These are phyloP conservation scores for Orbilia blumenaviensis DNA, from an alignment of 2,329 filamentous ascomycete species.

Conservation along the genomic window DNA sequence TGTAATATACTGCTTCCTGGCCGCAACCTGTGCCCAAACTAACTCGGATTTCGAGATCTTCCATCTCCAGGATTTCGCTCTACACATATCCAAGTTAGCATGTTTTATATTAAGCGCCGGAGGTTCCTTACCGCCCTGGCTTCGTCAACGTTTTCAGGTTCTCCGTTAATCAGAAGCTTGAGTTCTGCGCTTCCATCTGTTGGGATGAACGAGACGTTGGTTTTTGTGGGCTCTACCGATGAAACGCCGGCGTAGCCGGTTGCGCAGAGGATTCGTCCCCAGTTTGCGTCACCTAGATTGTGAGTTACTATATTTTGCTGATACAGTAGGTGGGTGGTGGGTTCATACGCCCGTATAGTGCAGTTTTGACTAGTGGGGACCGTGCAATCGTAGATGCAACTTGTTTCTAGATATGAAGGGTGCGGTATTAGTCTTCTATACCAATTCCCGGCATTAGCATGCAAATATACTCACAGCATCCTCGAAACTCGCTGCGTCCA, in stretches of 20 bases:
- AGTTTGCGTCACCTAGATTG: constrained; percentile 84
- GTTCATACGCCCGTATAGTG: constrained; percentile 75
- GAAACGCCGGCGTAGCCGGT: constrained; percentile 81
- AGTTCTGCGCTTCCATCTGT: constrained; percentile 79
- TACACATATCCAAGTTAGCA: neutral
- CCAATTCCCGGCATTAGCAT: neutral
- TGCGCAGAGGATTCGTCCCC: constrained; percentile 95
- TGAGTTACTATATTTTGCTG: neutral
- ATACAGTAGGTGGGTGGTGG: too few relatives aligned
- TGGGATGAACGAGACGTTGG: constrained; percentile 81
- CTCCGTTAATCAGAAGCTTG: constrained; percentile 78
- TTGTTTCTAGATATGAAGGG: constrained; percentile 59
- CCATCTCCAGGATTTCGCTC: constrained; percentile 75
- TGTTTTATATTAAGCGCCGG: neutral
- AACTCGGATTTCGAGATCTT: constrained; percentile 82
- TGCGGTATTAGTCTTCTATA: neutral
- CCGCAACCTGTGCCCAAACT: constrained; percentile 72
- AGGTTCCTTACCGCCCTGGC: constrained; percentile 68
- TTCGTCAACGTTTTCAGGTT: constrained; percentile 83
- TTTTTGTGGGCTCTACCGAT: constrained; percentile 74
- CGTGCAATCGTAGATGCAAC: constrained; percentile 88
- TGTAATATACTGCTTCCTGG: constrained; percentile 79
- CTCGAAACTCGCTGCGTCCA: constrained; percentile 57
- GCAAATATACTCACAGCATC: constrained; percentile 49
- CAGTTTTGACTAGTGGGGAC: constrained; percentile 95